Evolutionary conservation across 371 early-diverging fungal species (phyloP), one percentile per base, ranked within the genome.

Genomic region (Blakeslea trispora): DNA sequence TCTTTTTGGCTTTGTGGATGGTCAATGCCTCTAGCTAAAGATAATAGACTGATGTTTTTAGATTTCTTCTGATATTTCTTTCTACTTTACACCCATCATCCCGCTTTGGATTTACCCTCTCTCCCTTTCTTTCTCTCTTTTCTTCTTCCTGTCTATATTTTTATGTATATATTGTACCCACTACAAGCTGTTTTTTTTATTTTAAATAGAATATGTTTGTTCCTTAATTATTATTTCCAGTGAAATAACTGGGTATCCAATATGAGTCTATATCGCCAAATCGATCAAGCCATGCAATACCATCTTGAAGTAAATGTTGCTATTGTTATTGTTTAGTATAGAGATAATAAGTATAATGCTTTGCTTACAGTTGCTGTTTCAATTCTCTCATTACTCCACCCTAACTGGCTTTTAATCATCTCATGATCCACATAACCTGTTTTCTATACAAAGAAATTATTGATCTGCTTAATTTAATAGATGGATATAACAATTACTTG

Each of bases 221-320:
- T 51, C 32, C 28, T 19, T 43, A 5, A 9, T 43, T 40, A 9
- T 37, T 31, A 11, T 37, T 64, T 23, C 18, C 45, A 11, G n/a
- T 31, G 46, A 53, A 88, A 61, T 92, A 91, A 41, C 91, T 85
- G 24, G 91, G 85, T 17, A 94, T 84, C 91, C 92, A 94, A 71
- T 89, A 94, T 52, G 86, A 74, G 45, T 74, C 59, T 5, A 68
- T 68, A 5, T 75, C 69, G 21, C 72, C 81, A 62, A 88, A 87
- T 37, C 69, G 63, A 65, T 94, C 95, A 17, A 93, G 71, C 95
- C 95, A 94, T 52, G 89, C 87, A 35, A 94, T 73, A 3, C 92
- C 89, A 46, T 92, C 90, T 39, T 88, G 81, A 53, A 93, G 61
- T 55, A 93, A 68, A 34, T 84, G 84, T 50, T 89, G 82, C 89